Base-by-base conservation (phyloP, 768 basidiomycete species). In the Aureoboletus auriporus region DNA sequence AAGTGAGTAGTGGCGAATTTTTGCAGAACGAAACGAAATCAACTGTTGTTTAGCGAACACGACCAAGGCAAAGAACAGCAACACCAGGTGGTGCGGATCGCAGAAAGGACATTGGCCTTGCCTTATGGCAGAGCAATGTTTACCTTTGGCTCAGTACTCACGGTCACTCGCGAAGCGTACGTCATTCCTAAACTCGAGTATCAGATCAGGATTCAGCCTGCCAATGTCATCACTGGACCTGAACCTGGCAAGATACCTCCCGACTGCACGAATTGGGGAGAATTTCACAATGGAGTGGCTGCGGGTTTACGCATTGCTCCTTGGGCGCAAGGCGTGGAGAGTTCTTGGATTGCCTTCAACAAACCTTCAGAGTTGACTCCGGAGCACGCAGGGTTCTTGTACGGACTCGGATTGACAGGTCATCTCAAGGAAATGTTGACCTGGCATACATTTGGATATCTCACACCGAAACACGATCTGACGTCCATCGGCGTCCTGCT, bases 221-320 rank as follows among this genome's bases (percentile, higher is more conserved):
- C 82, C 44, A 89, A 88, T 58, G 66, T 82, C 33, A 72, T 75
- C 8, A 75, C 84, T 29, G 65, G 76, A 13, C 82, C 84, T 1
- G 89, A 91, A 49, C 62, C 73, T n/a, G 83, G 84, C 16, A 88
- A 90, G 63, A 78, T 93, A 50, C 73, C 78, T 0, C 56, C 69
- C 1, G 94, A 97, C 37, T 84, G 83, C 28, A 68, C 80, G 6
- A 79, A 75, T 44, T 99, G 95, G 96, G 93, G 90, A n/a, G 89
- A 94, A 51, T 99, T 99, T 68, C 93, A 98, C 68, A 93, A 95
- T 54, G 96, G 96, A 9, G 95, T 96, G 0, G 92, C 93, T 8
- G 89, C 92, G 5, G 96, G 87, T 3, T 67, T 99, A 38, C 83
- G 90, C 7, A 82, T 97, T 42, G 83, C 86, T 0, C 82, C 89